Conservation (phyloP, 495 filamentous ascomycete genomes). For the Lepraria neglecta region DNA sequence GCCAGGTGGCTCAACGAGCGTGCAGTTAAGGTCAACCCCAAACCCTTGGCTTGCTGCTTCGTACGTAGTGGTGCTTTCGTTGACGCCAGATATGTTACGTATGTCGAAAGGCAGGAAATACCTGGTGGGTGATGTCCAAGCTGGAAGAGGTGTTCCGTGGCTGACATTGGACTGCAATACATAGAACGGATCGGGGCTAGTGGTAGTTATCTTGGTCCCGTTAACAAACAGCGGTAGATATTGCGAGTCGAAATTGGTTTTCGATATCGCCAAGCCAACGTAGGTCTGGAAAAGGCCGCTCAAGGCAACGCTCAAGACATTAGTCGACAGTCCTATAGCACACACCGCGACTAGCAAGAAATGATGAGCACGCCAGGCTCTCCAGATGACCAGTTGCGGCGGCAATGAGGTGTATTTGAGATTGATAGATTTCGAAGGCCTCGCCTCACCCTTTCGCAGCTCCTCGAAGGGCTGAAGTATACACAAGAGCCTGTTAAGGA, state of each 20-base stretch:
- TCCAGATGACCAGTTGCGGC: constrained; percentile 38
- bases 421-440: constrained; percentile 30
- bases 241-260: constrained; percentile 12
- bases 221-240: constrained; percentile 15
- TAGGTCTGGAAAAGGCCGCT: constrained; percentile 33
- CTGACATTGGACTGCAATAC: constrained; percentile 34
- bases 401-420: constrained; percentile 40
- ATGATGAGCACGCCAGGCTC: constrained; percentile 36
- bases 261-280: not conserved
- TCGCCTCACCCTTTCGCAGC: constrained; percentile 31
- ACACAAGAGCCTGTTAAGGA: constrained; percentile 40
- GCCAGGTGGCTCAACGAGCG: not conserved
- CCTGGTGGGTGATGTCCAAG: constrained; percentile 32
- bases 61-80: not conserved
- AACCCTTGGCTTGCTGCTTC: constrained; percentile 26
- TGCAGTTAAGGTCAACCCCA: constrained; percentile 24
- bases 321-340: constrained; percentile 34
- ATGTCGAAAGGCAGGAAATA: constrained; percentile 36
- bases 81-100: not conserved
- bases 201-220: not conserved
- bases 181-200: constrained; percentile 20
- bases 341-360: constrained; percentile 35
- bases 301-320: constrained; percentile 37
- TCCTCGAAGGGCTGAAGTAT: constrained; percentile 42
- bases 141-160: constrained; percentile 28